These are phyloP conservation scores for Kwoniella shandongensis DNA, from an alignment of 768 basidiomycete genomes.

Conservation along the genomic window DNA sequence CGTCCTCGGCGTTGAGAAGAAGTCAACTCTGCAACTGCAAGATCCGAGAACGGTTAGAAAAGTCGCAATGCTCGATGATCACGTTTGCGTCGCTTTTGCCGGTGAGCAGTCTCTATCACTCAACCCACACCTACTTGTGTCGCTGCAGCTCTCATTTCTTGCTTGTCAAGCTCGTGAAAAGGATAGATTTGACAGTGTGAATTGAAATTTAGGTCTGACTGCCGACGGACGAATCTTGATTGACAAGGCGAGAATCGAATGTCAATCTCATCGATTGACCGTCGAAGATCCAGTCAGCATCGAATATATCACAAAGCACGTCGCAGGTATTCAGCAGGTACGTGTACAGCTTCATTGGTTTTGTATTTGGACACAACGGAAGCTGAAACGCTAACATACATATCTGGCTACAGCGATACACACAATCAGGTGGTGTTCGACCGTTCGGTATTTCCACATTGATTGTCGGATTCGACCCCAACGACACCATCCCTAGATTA, in stretches of 20 bases:
- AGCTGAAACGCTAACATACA: slow-evolving; percentile 1
- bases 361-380: too few relatives aligned
- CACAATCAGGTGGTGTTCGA: slow-evolving; percentile 96
- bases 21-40: slow-evolving; percentile 93
- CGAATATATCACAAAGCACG: slow-evolving; percentile 96
- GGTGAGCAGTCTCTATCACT: slow-evolving; percentile 64
- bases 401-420: slow-evolving; percentile 68
- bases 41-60: slow-evolving; percentile 97
- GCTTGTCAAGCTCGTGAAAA: too few relatives aligned
- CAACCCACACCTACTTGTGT: too few relatives aligned
- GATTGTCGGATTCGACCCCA: slow-evolving; percentile 93
- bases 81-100: slow-evolving; percentile 94
- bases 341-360: slow-evolving; percentile 32
- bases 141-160: not conserved
- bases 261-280: slow-evolving; percentile 92
- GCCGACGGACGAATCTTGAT: slow-evolving; percentile 97
- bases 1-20: slow-evolving; percentile 98
- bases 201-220: slow-evolving; percentile 69
- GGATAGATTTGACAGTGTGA: not conserved
- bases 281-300: slow-evolving; percentile 98
- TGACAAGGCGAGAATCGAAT: slow-evolving; percentile 96
- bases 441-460: slow-evolving; percentile 98
- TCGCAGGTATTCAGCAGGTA: slow-evolving; percentile 99
- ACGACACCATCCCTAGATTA: slow-evolving; percentile 79
- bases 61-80: slow-evolving; percentile 97